A percentile compares a stretch with the other conserved stretches of the same genome.
Evolutionary conservation across 2,329 filamentous ascomycete species (phyloP).

Genomic region (Diplodia seriata): DNA sequence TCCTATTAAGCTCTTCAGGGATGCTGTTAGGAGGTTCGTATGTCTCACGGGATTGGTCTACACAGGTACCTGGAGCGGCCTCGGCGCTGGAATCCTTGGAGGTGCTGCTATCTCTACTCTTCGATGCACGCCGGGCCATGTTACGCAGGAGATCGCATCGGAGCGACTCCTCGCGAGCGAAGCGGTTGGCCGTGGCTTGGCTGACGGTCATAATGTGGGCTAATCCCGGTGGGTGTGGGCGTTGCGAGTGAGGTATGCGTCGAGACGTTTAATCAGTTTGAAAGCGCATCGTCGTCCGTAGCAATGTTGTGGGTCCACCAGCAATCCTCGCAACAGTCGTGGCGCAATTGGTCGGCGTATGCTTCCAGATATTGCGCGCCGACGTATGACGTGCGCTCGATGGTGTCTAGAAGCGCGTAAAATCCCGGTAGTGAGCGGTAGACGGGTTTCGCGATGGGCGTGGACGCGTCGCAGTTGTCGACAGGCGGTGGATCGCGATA

Average conservation of each 20-base stretch:
- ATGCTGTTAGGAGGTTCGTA: not conserved
- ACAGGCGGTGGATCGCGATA: not conserved
- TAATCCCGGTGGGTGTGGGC: not conserved
- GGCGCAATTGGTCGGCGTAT: conserved; percentile 40
- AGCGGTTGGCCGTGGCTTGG: not conserved
- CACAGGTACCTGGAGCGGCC: not conserved
- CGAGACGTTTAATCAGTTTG: not conserved
- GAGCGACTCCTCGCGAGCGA: conserved; percentile 12
- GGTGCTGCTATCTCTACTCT: not conserved
- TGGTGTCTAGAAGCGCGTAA: conserved; percentile 40
- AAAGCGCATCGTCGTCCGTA: not conserved
- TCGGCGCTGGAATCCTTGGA: too few species aligned
- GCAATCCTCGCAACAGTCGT: conserved; percentile 39
- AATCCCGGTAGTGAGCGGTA: conserved; percentile 34
- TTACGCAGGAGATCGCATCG: conserved; percentile 13
- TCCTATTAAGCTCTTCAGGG: not conserved
- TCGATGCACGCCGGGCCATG: not conserved
- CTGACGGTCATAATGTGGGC: not conserved
- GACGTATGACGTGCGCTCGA: conserved; percentile 35
- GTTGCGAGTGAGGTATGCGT: not conserved
- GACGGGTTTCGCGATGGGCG: not conserved
- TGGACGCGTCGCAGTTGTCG: not conserved
- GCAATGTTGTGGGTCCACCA: conserved; percentile 38
- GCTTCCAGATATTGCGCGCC: conserved; percentile 39
- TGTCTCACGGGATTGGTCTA: not conserved